Base-by-base conservation (phyloP, 495 filamentous ascomycete genomes). In the Venustampulla echinocandica region DNA sequence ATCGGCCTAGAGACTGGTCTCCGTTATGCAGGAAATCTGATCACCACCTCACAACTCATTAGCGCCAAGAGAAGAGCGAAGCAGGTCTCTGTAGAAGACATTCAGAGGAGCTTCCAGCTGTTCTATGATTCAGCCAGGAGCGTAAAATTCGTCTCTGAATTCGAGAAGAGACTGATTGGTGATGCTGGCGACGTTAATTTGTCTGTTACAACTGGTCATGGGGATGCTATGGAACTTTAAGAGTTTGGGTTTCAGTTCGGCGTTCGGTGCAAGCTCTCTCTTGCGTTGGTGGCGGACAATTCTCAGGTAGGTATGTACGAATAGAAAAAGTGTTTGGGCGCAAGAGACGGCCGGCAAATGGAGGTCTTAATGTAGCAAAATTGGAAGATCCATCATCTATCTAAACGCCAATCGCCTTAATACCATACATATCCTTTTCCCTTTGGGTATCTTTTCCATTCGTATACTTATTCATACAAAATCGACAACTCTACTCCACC, bases 1-100 rank as follows among this genome's bases (percentile, higher is more conserved):
- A 90, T 96, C 58, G 93, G 90, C 19, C 79, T 92, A 52, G 90
- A 98, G 64, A 82, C 88, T 5, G 90, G 90, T 23, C 73, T 98
- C 14, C 73, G 92, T 42, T 98, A 98, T 61, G 90, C 86, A 2
- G 89, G 87, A 68, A 94, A 97, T 59, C 79, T 97, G 17, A 95
- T 99, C 67, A 94, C 85, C 5, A 96, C 93, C 1, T 88, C 87
- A 4, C 77, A 88, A 60, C 75, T 97, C 11, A 73, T 96, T 43
- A 73, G 55, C 64, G 66, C 71, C 34, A 97, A 97, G 75, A 73
- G 89, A 46, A 81, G 81, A 53, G 80, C 79, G 22, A 76, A 75
- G 52, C 82, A 92, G 59, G 84, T 99, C 37, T 77, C 76, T 52
- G 73, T 92, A 42, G 76, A 85, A 33, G 93, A 99, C 61, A 90